Percentiles rank a stretch among this genome's conserved stretches.
These are phyloP conservation scores for Phalaenopsis equestris DNA, from an alignment of 106 monocot species.

Conservation along the genomic window DNA sequence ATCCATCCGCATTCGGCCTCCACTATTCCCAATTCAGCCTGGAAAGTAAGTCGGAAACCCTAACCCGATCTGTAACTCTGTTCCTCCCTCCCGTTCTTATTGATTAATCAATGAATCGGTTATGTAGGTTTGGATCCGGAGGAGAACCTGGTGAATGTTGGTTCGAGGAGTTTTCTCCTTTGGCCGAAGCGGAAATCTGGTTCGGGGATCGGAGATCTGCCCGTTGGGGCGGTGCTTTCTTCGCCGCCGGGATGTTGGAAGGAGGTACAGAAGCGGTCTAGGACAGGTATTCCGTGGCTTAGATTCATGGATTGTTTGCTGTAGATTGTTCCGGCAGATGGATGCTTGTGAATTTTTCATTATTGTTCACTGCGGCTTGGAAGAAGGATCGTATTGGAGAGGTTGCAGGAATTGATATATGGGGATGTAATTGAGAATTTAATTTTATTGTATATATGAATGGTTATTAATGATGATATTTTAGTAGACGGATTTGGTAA, in stretches of 20 bases:
- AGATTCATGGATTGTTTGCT: constrained; percentile 38
- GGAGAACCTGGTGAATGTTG: constrained; percentile 53
- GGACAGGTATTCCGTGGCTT: constrained; percentile 27
- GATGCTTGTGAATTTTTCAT: background rate
- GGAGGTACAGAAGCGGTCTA: constrained; percentile 22
- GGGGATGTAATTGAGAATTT: too few relatives aligned
- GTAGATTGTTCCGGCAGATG: background rate
- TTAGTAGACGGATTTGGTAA: too few relatives aligned
- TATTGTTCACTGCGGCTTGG: too few relatives aligned
- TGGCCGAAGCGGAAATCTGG: constrained; percentile 22
- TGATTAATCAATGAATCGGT: background rate
- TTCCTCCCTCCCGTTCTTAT: background rate
- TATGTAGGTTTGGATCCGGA: constrained; percentile 38
- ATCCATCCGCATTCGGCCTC: constrained; percentile 44
- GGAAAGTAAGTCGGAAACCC: constrained; percentile 24
- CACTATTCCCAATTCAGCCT: constrained; percentile 87
- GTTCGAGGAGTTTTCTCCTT: constrained; percentile 74
- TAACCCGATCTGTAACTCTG: too few relatives aligned
- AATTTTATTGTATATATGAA: too few relatives aligned
- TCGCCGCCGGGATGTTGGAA: constrained; percentile 14
- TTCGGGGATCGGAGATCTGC: background rate
- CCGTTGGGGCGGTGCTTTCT: background rate
- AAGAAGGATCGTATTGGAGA: too few relatives aligned
- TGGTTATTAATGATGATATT: too few relatives aligned
- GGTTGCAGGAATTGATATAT: too few relatives aligned